Percentiles rank a stretch among this genome's conserved stretches.
Conservation (phyloP, 73 alveolate genomes). For the Paramecium bursaria region DNA sequence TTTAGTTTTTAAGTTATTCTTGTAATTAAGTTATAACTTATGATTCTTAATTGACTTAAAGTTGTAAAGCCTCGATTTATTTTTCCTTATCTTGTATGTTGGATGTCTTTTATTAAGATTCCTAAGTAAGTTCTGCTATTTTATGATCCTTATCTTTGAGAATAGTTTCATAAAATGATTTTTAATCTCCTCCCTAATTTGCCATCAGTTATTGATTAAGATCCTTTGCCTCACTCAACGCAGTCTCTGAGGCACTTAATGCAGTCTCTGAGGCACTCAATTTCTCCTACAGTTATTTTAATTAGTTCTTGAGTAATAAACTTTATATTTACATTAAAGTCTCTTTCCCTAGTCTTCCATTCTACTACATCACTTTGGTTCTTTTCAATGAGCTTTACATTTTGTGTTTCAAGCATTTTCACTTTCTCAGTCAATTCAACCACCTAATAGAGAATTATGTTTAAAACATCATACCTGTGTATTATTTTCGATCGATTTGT, state of each 20-base stretch:
- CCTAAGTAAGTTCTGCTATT: neutral
- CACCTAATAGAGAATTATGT: too few relatives aligned
- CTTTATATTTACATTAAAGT: neutral
- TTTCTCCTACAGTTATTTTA: too few relatives aligned
- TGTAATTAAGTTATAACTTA: neutral
- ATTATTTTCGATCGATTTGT: neutral
- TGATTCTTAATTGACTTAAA: neutral
- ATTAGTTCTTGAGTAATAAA: neutral
- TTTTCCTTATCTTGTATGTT: neutral
- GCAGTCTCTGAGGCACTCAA: neutral
- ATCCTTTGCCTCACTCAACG: constrained; percentile 11
- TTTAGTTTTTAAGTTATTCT: too few relatives aligned
- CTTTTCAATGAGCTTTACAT: constrained; percentile 6
- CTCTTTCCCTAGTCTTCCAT: constrained; percentile 40
- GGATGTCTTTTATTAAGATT: neutral
- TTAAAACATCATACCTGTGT: constrained; percentile 7
- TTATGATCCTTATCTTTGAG: too few relatives aligned
- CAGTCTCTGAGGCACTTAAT: neutral
- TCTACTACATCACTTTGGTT: constrained; percentile 47
- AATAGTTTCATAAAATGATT: too few relatives aligned
- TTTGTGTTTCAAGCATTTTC: constrained; percentile 22
- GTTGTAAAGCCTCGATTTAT: neutral
- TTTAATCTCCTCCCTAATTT: neutral
- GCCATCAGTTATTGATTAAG: neutral
- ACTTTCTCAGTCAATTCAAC: constrained; percentile 24